phyloP scores from a whole-genome alignment of 805 yeast genomes.

The Komagataella phaffii region DNA sequence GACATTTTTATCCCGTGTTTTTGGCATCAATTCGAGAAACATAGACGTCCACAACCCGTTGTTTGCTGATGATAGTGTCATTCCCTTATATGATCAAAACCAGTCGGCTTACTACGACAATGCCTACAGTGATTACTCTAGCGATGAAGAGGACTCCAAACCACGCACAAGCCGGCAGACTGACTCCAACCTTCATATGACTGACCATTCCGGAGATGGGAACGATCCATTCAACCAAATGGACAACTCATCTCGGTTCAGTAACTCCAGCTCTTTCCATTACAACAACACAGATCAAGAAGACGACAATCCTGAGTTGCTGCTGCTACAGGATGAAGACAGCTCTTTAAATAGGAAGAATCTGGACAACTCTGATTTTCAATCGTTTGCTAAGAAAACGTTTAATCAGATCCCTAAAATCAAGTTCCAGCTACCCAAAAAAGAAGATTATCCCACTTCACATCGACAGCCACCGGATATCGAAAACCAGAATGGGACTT shows the following conservation, averaged over 20 bases:
- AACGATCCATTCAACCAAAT: background rate
- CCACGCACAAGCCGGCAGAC: background rate
- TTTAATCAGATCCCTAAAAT: conserved; percentile 2
- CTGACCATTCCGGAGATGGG: background rate
- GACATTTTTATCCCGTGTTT: conserved; percentile 52
- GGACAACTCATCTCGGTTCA: background rate
- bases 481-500: background rate
- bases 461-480: background rate
- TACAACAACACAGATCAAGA: conserved; percentile 1
- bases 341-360: background rate
- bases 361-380: background rate
- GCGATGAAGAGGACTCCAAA: conserved; percentile 4
- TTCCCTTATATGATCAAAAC: background rate
- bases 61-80: conserved; percentile 7
- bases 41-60: conserved; percentile 15
- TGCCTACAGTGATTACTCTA: conserved; percentile 3
- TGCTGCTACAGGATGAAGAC: conserved; percentile 1
- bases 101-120: conserved; percentile 7
- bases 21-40: conserved; percentile 29
- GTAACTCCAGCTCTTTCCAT: background rate
- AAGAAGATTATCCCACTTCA: background rate
- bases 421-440: conserved; percentile 3
- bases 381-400: conserved; percentile 1
- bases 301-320: conserved; percentile 1
- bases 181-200: background rate